A percentile compares a stretch with the other conserved stretches of the same genome.
These are phyloP conservation scores for Byssothecium circinans DNA, from an alignment of 2,329 filamentous ascomycete genomes.

Conservation along the genomic window DNA sequence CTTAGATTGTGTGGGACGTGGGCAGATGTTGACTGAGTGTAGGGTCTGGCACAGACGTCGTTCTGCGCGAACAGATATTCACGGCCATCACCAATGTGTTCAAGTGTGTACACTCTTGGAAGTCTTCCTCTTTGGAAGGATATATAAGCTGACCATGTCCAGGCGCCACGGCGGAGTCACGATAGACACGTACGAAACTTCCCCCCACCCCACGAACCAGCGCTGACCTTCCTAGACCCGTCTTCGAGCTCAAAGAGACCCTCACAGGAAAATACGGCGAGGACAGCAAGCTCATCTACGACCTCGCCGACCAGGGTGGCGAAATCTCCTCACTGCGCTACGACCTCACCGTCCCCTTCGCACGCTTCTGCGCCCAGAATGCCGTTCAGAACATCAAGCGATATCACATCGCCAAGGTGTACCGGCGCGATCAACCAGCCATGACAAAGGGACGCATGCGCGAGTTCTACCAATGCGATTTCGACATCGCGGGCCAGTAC, in stretches of 20 bases:
- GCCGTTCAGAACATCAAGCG: constrained; percentile 83
- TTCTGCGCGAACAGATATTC: constrained; percentile 41
- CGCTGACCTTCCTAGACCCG: constrained; percentile 49
- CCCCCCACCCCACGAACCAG: neutral
- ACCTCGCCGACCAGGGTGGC: constrained; percentile 83
- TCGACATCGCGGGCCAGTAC: constrained; percentile 83
- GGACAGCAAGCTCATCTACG: constrained; percentile 90
- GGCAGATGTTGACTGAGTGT: constrained; percentile 16
- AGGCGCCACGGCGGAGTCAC: constrained; percentile 54
- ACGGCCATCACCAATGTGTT: constrained; percentile 39
- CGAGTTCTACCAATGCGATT: constrained; percentile 97
- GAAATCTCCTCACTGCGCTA: constrained; percentile 84
- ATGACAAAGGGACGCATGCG: constrained; percentile 92
- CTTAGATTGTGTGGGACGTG: constrained; percentile 64
- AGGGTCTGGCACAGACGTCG: constrained; percentile 39
- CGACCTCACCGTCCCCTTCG: constrained; percentile 87
- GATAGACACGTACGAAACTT: constrained; percentile 59
- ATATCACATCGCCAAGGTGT: constrained; percentile 94
- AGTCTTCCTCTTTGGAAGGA: constrained; percentile 5
- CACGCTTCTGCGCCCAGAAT: constrained; percentile 92
- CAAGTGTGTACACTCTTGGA: constrained; percentile 55
- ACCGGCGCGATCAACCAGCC: constrained; percentile 72
- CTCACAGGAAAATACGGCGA: constrained; percentile 89
- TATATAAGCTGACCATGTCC: constrained; percentile 44
- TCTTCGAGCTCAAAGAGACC: constrained; percentile 86